These are phyloP conservation scores for Xylaria sp. DNA, from an alignment of 2,329 filamentous ascomycete genomes.

Conservation along the genomic window DNA sequence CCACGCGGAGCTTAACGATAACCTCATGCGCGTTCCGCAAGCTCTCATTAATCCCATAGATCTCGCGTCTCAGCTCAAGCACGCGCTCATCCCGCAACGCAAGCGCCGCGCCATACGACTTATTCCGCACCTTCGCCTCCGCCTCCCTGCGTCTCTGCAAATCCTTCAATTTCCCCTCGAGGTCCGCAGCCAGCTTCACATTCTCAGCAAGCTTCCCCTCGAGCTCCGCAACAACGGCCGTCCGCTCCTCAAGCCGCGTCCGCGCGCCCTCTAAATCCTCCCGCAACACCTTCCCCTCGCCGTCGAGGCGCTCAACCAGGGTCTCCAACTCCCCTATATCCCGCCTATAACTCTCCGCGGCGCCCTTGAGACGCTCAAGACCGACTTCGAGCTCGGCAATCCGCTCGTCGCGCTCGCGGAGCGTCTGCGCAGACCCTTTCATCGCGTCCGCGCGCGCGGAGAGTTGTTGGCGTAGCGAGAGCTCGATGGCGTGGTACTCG, in stretches of 20 bases:
- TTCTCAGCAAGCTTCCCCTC: slow-evolving; percentile 59
- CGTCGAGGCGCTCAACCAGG: slow-evolving; percentile 62
- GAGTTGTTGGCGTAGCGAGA: slow-evolving; percentile 67
- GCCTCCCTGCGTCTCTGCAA: slow-evolving; percentile 48
- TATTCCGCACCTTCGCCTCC: slow-evolving; percentile 52
- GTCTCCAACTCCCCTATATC: slow-evolving; percentile 66
- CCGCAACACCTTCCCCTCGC: slow-evolving; percentile 51
- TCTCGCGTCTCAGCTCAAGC: slow-evolving; percentile 59
- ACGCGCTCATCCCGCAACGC: slow-evolving; percentile 64
- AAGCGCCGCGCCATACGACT: slow-evolving; percentile 59
- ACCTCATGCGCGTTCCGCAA: slow-evolving; percentile 61
- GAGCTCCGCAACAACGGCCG: slow-evolving; percentile 54
- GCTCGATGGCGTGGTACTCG: slow-evolving; percentile 68
- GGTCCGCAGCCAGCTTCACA: slow-evolving; percentile 49
- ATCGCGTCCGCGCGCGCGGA: slow-evolving; percentile 63
- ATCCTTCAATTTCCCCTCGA: slow-evolving; percentile 52
- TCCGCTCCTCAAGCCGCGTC: slow-evolving; percentile 49
- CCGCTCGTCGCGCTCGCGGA: slow-evolving; percentile 54
- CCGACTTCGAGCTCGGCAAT: slow-evolving; percentile 62
- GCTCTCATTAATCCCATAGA: slow-evolving; percentile 55
- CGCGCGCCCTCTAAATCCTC: slow-evolving; percentile 52
- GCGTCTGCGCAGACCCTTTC: slow-evolving; percentile 55
- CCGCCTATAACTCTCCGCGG: slow-evolving; percentile 63
- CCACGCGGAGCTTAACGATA: slow-evolving; percentile 58
- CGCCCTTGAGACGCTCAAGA: slow-evolving; percentile 62